phyloP scores from a whole-genome alignment of 2,329 filamentous ascomycete genomes.

The Endoconidiophora laricicola region DNA sequence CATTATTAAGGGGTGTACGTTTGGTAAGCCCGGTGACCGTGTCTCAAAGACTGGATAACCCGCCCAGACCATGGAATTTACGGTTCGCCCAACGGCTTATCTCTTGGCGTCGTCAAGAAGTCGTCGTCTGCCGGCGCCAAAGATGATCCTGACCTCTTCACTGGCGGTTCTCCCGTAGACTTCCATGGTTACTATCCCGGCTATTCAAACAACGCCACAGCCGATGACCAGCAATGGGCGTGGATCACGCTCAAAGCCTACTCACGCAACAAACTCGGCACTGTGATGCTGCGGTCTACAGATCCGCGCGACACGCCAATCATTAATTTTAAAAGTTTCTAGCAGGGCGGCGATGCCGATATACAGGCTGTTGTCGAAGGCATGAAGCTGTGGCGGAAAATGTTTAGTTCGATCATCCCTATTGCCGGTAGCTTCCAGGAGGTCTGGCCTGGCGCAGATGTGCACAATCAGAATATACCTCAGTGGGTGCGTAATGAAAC shows the following conservation, averaged over 20 bases:
- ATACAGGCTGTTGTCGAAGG: constrained; percentile 22
- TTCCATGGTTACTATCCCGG: constrained; percentile 40
- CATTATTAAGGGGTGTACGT: background rate
- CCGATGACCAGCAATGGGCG: constrained; percentile 25
- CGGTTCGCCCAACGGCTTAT: constrained; percentile 9
- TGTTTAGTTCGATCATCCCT: constrained; percentile 15
- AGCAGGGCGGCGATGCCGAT: constrained; percentile 29
- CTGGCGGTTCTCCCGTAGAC: constrained; percentile 35
- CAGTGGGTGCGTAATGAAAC: constrained; percentile 25
- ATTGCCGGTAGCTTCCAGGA: constrained; percentile 3
- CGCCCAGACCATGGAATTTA: constrained; percentile 5
- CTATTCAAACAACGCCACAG: constrained; percentile 29
- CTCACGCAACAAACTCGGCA: constrained; percentile 40
- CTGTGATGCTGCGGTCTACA: constrained; percentile 41
- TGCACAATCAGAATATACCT: constrained; percentile 14
- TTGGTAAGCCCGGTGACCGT: constrained; percentile 10
- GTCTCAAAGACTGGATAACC: background rate
- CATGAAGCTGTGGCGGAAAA: constrained; percentile 18
- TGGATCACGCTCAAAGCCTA: constrained; percentile 34
- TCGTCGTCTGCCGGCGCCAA: background rate
- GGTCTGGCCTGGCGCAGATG: constrained; percentile 9
- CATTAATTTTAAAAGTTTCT: constrained; percentile 43
- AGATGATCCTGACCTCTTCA: constrained; percentile 33
- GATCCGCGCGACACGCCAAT: constrained; percentile 45
- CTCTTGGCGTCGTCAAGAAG: constrained; percentile 13